Percentiles rank a stretch among this genome's conserved stretches.
Evolutionary conservation across 2,329 filamentous ascomycete genomes (phyloP).

Genomic region (Tolypocladium pustulatum): DNA sequence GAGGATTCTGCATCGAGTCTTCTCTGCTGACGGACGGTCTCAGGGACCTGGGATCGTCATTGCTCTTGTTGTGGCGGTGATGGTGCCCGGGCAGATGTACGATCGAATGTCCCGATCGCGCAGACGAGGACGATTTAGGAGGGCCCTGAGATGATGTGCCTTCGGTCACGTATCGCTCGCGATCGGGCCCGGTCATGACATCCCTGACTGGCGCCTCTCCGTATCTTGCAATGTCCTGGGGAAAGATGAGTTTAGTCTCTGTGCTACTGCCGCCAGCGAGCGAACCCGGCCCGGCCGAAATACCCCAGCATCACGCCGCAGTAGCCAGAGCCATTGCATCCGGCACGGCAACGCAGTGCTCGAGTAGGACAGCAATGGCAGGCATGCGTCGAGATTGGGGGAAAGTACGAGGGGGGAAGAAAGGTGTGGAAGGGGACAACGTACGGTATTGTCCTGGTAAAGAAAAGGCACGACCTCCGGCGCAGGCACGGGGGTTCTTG

Average conservation of each 20-base stretch:
- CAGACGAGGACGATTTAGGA: constrained; percentile 52
- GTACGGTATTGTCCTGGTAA: constrained; percentile 70
- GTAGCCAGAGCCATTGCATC: background rate
- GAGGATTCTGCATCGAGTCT: constrained; percentile 38
- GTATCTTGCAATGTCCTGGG: constrained; percentile 62
- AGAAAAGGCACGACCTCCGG: constrained; percentile 97
- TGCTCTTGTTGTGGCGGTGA: constrained; percentile 60
- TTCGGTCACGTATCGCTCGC: constrained; percentile 52
- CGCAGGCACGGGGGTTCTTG: constrained; percentile 75
- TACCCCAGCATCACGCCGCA: background rate
- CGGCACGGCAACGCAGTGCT: background rate
- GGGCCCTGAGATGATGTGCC: constrained; percentile 31
- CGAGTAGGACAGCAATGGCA: background rate
- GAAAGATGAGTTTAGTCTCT: background rate
- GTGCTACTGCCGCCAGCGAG: background rate
- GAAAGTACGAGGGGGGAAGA: constrained; percentile 11
- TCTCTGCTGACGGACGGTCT: constrained; percentile 69
- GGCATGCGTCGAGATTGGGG: background rate
- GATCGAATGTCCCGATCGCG: constrained; percentile 47
- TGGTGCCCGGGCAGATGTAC: constrained; percentile 55
- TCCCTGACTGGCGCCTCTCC: constrained; percentile 69
- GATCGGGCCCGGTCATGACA: constrained; percentile 58
- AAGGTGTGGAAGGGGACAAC: constrained; percentile 18
- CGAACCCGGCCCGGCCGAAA: background rate
- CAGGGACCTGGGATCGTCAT: constrained; percentile 53